phyloP scores from a whole-genome alignment of 1,284 basidiomycete genomes.

The Ceratobasidium theobromae region DNA sequence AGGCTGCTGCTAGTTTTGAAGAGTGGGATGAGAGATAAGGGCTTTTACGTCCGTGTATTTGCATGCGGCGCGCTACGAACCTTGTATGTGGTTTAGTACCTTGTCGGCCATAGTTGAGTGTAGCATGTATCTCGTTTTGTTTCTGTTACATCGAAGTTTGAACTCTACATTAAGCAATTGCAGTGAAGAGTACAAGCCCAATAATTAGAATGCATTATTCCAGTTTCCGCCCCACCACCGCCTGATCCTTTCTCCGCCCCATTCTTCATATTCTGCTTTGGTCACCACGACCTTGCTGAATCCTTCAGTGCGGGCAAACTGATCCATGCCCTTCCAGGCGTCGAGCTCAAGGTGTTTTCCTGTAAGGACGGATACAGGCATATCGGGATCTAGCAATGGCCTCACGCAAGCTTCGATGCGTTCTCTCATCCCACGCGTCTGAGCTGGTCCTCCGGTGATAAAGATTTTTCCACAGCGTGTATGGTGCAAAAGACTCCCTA shows the following conservation, averaged over 20 bases:
- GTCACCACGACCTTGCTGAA: slow-evolving; percentile 63
- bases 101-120: slow-evolving; percentile 18
- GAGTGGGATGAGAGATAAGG: not conserved
- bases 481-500: slow-evolving; percentile 57
- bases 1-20: slow-evolving; percentile 13
- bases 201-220: slow-evolving; percentile 49
- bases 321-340: slow-evolving; percentile 92
- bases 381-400: slow-evolving; percentile 79
- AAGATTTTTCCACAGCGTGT: slow-evolving; percentile 72
- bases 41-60: slow-evolving; percentile 8
- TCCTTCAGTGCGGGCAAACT: slow-evolving; percentile 67
- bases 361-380: slow-evolving; percentile 60
- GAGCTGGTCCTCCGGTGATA: slow-evolving; percentile 81
- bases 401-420: slow-evolving; percentile 72
- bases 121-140: slow-evolving; percentile 22
- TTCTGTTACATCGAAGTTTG: slow-evolving; percentile 20
- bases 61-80: slow-evolving; percentile 5
- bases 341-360: slow-evolving; percentile 73
- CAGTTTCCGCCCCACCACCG: slow-evolving; percentile 85
- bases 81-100: slow-evolving; percentile 30
- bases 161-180: slow-evolving; percentile 16
- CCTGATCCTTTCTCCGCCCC: slow-evolving; percentile 79
- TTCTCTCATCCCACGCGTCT: slow-evolving; percentile 67
- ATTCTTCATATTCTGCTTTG: slow-evolving; percentile 85
- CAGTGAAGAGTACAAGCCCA: slow-evolving; percentile 2